Conservation (phyloP, 306 rosid species). For the Lablab purpureus region DNA sequence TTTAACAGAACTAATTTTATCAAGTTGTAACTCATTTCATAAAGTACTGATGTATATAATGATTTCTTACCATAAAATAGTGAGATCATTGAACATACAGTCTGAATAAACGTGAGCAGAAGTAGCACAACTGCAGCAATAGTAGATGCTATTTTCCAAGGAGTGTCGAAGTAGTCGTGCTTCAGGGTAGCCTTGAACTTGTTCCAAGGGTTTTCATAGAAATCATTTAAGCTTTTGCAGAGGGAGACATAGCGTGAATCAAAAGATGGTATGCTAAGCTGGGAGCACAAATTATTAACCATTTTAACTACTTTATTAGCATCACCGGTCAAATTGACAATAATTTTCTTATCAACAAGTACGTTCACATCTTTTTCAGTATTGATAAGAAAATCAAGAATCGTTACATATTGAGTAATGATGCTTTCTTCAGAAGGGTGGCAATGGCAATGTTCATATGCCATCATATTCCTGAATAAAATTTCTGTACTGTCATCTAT, state of each 20-base stretch:
- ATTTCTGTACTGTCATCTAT: neutral
- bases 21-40: neutral
- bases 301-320: neutral
- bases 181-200: neutral
- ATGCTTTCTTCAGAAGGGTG: neutral
- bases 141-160: constrained; percentile 2
- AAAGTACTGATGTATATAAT: neutral
- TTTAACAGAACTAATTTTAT: neutral
- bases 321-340: neutral
- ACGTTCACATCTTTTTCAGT: neutral
- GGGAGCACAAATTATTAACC: neutral
- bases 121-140: neutral
- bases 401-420: constrained; percentile 19
- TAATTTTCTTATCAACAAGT: neutral
- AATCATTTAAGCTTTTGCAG: neutral
- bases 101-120: neutral
- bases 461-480: constrained; percentile 36
- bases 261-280: neutral
- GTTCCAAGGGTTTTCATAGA: neutral
- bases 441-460: constrained; percentile 52
- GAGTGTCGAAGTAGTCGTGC: neutral
- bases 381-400: constrained; percentile 30
- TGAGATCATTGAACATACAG: neutral
- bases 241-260: neutral
- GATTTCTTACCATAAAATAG: neutral